Conservation (phyloP, 768 basidiomycete species). For the Hypsizygus marmoreus region DNA sequence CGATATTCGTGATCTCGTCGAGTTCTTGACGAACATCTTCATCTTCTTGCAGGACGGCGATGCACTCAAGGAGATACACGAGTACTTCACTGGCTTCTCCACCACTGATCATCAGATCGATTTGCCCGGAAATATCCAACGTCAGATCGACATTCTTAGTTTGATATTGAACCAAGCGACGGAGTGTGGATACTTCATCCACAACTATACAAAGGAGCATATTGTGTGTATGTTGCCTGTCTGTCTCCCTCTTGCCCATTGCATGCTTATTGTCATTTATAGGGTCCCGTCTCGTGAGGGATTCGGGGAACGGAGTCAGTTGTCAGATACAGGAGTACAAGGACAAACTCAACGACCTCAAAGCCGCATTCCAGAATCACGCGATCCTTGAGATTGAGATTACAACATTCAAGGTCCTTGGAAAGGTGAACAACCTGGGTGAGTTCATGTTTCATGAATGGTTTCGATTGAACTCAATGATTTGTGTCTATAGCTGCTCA, state of each 20-base stretch:
- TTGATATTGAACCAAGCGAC: constrained; percentile 23
- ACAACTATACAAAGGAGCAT: constrained; percentile 22
- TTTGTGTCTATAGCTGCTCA: background rate
- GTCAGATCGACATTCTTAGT: constrained; percentile 17
- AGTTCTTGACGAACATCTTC: background rate
- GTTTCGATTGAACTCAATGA: background rate
- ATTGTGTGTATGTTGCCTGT: constrained; percentile 16
- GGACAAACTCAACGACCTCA: constrained; percentile 15
- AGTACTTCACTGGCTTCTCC: background rate
- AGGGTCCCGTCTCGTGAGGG: background rate
- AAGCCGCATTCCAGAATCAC: constrained; percentile 11
- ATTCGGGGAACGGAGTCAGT: background rate
- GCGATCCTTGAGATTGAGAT: constrained; percentile 15
- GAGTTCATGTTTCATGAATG: background rate
- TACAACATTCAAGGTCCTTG: constrained; percentile 15
- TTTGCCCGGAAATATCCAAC: too few species aligned
- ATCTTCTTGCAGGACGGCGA: background rate
- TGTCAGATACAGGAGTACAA: constrained; percentile 14
- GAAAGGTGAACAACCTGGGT: constrained; percentile 9
- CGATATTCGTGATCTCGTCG: background rate
- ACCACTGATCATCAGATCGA: background rate
- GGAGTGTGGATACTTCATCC: constrained; percentile 32
- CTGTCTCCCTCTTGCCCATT: background rate
- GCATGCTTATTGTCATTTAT: background rate
- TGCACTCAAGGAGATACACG: background rate